phyloP scores from a whole-genome alignment of 108 stramenopile genomes.

The Stephanodiscus minutulus region DNA sequence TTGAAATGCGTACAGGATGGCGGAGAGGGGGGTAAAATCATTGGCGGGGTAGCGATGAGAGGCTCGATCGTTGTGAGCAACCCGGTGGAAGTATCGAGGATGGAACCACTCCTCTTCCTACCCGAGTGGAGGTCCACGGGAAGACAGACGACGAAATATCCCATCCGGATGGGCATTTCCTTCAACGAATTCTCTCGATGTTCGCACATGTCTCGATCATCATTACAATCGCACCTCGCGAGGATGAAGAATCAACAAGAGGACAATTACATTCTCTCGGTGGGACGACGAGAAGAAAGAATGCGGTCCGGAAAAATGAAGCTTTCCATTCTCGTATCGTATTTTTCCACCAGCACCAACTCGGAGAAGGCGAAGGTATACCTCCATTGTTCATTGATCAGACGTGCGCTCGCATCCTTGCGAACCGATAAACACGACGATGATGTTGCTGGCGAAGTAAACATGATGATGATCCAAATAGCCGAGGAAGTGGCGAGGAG shows the following conservation, averaged over 20 bases:
- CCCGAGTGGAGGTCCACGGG: conserved; percentile 27
- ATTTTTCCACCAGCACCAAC: conserved; percentile 44
- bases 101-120: conserved; percentile 73
- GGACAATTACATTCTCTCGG: conserved; percentile 39
- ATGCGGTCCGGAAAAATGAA: conserved; percentile 18
- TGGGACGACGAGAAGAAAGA: conserved; percentile 14
- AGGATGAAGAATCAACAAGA: conserved; percentile 20
- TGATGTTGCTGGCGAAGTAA: conserved; percentile 11
- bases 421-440: background rate
- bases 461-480: conserved; percentile 20
- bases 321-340: conserved; percentile 51
- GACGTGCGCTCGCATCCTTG: conserved; percentile 12
- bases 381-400: conserved; percentile 58
- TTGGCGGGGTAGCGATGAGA: background rate
- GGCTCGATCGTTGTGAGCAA: conserved; percentile 33
- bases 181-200: conserved; percentile 53
- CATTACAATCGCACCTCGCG: conserved; percentile 22
- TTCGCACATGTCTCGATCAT: conserved; percentile 17
- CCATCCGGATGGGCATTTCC: conserved; percentile 59
- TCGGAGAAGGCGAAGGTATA: conserved; percentile 66
- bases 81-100: conserved; percentile 60
- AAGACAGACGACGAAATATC: conserved; percentile 20
- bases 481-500: conserved; percentile 26
- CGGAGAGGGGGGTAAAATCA: background rate
- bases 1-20: conserved; percentile 25